Base-by-base conservation (phyloP, 2,329 filamentous ascomycete genomes). In the Ophiostoma sp. region DNA sequence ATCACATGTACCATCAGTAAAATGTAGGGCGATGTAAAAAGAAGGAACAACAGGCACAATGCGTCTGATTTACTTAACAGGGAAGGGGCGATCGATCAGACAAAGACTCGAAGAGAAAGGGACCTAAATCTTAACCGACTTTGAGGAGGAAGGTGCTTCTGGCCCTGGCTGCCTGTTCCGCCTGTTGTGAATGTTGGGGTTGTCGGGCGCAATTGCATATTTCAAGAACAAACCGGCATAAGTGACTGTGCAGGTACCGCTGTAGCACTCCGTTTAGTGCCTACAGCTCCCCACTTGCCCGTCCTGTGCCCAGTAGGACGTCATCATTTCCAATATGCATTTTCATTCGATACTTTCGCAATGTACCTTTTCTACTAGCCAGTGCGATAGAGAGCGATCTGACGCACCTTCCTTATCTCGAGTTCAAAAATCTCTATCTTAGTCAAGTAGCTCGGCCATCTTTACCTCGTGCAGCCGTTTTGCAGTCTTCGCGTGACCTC, bases 251-350 rank as follows among this genome's bases (percentile, higher is more conserved):
- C 27, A 27, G 1, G 31, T 15, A 20, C 60, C 8, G 35, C 17
- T 68, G 35, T 68, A 35, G 27, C 36, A 65, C 35, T 48, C 52
- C 48, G 33, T 54, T 39, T 64, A 69, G 62, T 52, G 48, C 13
- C 48, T 57, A 33, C 27, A 67, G 70, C 67, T 64, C 67, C 62
- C 62, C 67, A 68, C 70, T 52, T 27, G 20, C 15, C 17, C 31
- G 17, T 13, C 27, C 39, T 67, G 48, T 69, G 70, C 64, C 70
- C 67, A 71, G 70, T 71, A 64, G 70, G 67, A 71, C 64, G 70
- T 71, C 70, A 71, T 71, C 44, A 62, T 69, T 44, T 60, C 39
- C 35, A 33, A 64, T 35, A 36, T 67, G 23, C 31, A 31, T 13
- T 13, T 41, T 10, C 15, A 10, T 41, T 62, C 57, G 57, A 17